A percentile compares a stretch with the other conserved stretches of the same genome.
Conservation (phyloP, 1,139 yeast genomes). For the Scheffersomyces stambukii region DNA sequence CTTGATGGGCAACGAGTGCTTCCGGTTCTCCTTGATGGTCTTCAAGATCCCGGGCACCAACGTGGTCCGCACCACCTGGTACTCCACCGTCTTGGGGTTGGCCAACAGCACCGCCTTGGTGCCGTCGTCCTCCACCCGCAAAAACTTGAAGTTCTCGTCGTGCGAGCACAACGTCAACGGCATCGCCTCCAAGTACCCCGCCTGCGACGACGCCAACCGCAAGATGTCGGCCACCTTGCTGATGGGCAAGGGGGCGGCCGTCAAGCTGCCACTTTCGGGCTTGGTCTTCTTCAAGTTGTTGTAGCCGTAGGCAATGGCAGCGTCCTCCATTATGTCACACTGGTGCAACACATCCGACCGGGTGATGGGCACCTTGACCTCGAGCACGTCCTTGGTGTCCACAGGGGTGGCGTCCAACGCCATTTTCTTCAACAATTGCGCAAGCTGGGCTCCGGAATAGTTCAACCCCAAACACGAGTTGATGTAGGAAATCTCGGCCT, state of each 20-base stretch:
- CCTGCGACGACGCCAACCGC: conserved; percentile 87
- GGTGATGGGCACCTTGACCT: conserved; percentile 83
- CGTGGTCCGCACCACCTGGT: conserved; percentile 96
- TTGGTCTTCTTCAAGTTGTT: conserved; percentile 81
- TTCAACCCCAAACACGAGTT: conserved; percentile 88
- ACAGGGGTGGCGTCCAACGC: conserved; percentile 65
- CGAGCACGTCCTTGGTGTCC: conserved; percentile 48
- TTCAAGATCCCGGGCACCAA: conserved; percentile 92
- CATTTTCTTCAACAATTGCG: conserved; percentile 72
- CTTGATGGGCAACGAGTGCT: conserved; percentile 89
- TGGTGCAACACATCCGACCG: conserved; percentile 95
- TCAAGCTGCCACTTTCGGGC: conserved; percentile 74
- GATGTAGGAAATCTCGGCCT: conserved; percentile 80
- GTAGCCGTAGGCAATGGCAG: conserved; percentile 94
- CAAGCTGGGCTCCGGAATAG: conserved; percentile 64
- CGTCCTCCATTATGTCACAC: conserved; percentile 99
- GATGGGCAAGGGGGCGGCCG: conserved; percentile 85
- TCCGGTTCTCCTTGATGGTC: conserved; percentile 93
- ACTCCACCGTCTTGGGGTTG: conserved; percentile 94
- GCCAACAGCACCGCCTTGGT: conserved; percentile 81
- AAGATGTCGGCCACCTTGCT: conserved; percentile 89
- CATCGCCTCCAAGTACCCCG: conserved; percentile 95
- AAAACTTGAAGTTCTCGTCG: conserved; percentile 89
- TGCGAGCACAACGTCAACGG: conserved; percentile 95
- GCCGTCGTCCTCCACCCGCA: conserved; percentile 72